These are phyloP conservation scores for Dispira parvispora DNA, from an alignment of 192 early-diverging fungal species.

Conservation along the genomic window DNA sequence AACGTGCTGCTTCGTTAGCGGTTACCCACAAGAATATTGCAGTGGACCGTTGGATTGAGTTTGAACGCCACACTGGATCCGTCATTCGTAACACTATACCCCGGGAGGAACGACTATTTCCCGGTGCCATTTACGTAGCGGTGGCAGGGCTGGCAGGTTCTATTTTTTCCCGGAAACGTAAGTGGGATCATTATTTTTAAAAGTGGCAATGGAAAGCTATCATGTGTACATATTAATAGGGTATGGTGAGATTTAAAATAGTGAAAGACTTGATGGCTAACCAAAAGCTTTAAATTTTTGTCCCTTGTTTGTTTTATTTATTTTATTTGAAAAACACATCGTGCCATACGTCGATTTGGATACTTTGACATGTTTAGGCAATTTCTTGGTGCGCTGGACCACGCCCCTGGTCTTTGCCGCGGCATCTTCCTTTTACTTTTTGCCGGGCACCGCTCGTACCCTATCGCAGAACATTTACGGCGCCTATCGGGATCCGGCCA, in stretches of 20 bases:
- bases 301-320: no score
- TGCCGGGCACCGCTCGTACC: slow-evolving; percentile 22
- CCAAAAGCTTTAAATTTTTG: no score
- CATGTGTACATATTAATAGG: no score
- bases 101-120: slow-evolving; percentile 17
- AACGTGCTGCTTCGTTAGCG: no score
- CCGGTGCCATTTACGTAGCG: slow-evolving; percentile 24
- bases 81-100: slow-evolving; percentile 18
- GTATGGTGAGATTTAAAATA: no score
- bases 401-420: slow-evolving; percentile 24
- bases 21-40: no score
- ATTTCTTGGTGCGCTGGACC: slow-evolving; percentile 20
- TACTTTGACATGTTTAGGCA: slow-evolving; percentile 7
- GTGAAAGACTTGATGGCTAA: no score
- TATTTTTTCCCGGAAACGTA: slow-evolving; percentile 20
- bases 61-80: no score
- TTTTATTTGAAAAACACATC: no score
- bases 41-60: no score
- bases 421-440: slow-evolving; percentile 15
- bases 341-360: no score
- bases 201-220: no score
- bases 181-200: neutral
- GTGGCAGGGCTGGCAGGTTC: slow-evolving; percentile 26
- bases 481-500: neutral
- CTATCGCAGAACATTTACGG: neutral